A percentile compares a stretch with the other conserved stretches of the same genome.
Evolutionary conservation across 2,329 filamentous ascomycete genomes (phyloP).

Genomic region (Botrytis cinerea): DNA sequence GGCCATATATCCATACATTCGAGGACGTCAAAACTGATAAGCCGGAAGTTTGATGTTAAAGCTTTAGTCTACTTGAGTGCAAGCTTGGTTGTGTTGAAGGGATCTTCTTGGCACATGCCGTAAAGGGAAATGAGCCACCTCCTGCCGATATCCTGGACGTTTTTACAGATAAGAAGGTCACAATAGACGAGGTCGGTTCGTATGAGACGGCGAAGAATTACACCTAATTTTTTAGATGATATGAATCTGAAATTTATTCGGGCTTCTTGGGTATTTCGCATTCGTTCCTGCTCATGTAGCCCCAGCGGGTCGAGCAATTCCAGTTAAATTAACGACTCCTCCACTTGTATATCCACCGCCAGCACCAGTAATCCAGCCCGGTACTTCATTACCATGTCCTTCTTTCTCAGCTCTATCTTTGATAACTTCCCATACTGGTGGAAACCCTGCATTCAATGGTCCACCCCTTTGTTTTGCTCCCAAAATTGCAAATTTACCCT

Average conservation of each 20-base stretch:
- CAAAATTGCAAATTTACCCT: slow-evolving; percentile 77
- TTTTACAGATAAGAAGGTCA: not conserved
- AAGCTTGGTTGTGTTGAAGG: not conserved
- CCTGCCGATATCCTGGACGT: not conserved
- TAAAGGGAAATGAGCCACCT: too few relatives aligned
- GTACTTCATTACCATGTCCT: slow-evolving; percentile 56
- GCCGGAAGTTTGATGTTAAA: not conserved
- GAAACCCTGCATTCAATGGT: slow-evolving; percentile 72
- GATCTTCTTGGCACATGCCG: not conserved
- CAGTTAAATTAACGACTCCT: slow-evolving; percentile 58
- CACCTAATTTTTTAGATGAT: too few relatives aligned
- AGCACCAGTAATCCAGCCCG: slow-evolving; percentile 69
- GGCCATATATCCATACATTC: not conserved
- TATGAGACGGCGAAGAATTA: not conserved
- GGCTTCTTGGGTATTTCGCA: not conserved
- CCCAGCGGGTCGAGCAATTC: slow-evolving; percentile 53
- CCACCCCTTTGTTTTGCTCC: slow-evolving; percentile 69
- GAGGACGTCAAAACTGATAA: not conserved
- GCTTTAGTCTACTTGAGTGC: not conserved
- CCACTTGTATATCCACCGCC: slow-evolving; percentile 45
- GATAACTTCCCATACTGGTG: slow-evolving; percentile 70
- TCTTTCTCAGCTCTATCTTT: slow-evolving; percentile 60
- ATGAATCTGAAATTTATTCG: not conserved
- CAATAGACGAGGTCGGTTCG: not conserved
- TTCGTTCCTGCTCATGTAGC: slow-evolving; percentile 26